Evolutionary conservation across 805 yeast species (phyloP).

Genomic region (Lachancea waltii): DNA sequence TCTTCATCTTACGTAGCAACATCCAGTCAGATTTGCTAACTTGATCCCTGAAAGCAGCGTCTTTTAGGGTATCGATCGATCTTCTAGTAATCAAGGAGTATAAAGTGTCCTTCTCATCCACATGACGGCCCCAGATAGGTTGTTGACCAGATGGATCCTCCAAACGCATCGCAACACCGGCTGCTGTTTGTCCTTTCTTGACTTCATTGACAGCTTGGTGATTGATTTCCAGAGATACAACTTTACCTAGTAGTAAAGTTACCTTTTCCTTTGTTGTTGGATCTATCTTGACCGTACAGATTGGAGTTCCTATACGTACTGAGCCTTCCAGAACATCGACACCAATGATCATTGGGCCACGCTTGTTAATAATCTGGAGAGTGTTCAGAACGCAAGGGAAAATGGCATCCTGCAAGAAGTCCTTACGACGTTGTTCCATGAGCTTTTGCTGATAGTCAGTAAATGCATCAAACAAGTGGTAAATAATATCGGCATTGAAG

Average conservation of each 20-base stretch:
- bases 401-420: constrained; percentile 79
- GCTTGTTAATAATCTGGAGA: constrained; percentile 91
- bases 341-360: constrained; percentile 99
- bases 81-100: constrained; percentile 87
- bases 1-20: constrained; percentile 79
- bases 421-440: constrained; percentile 84
- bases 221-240: constrained; percentile 89
- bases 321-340: constrained; percentile 93
- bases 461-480: constrained; percentile 92
- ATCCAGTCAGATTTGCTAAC: constrained; percentile 96
- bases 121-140: constrained; percentile 99
- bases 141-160: constrained; percentile 89
- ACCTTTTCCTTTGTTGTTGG: constrained; percentile 74
- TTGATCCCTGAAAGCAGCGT: constrained; percentile 92
- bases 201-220: constrained; percentile 76
- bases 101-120: constrained; percentile 83
- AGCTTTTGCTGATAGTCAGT: constrained; percentile 85
- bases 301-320: constrained; percentile 87
- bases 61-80: constrained; percentile 95
- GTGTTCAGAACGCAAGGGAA: constrained; percentile 95
- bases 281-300: constrained; percentile 85
- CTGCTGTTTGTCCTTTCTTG: constrained; percentile 91
- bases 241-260: constrained; percentile 72
- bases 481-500: constrained; percentile 93
- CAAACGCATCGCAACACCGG: constrained; percentile 98